Percentiles rank a stretch among this genome's conserved stretches.
Evolutionary conservation across 345 rosid genomes (phyloP).

Genomic region (Camelina sativa): DNA sequence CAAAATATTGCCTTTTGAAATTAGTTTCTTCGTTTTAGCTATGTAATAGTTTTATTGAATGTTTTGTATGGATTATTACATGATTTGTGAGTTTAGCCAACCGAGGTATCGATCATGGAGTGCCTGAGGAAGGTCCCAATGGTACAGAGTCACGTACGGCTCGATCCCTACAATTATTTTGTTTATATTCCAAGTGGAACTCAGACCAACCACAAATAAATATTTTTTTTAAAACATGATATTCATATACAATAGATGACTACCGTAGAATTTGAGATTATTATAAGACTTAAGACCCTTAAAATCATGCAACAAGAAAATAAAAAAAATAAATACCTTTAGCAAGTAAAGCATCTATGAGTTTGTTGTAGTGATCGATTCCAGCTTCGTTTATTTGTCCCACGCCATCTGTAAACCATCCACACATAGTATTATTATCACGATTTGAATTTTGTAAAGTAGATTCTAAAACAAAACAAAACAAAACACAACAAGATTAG

Average conservation of each 20-base stretch:
- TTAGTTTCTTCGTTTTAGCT: not conserved
- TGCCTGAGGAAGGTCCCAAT: constrained; percentile 99
- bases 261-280: not conserved
- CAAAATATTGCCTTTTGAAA: not conserved
- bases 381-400: constrained; percentile 87
- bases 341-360: constrained; percentile 80
- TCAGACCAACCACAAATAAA: not conserved
- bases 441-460: not conserved
- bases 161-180: constrained; percentile 63
- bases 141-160: constrained; percentile 90
- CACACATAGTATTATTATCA: not conserved
- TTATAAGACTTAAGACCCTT: not conserved
- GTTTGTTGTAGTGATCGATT: constrained; percentile 84
- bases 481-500: too few relatives aligned
- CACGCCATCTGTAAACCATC: constrained; percentile 59
- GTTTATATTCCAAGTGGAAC: constrained; percentile 6
- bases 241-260: not conserved
- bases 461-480: not conserved
- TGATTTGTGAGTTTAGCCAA: constrained; percentile 76
- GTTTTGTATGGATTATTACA: constrained; percentile 47
- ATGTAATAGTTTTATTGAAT: not conserved
- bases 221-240: too few relatives aligned
- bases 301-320: not conserved
- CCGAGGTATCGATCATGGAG: constrained; percentile 77
- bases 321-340: constrained; percentile 47